Evolutionary conservation across 83 land plant genomes (phyloP).

Genomic region (Larix sibirica): DNA sequence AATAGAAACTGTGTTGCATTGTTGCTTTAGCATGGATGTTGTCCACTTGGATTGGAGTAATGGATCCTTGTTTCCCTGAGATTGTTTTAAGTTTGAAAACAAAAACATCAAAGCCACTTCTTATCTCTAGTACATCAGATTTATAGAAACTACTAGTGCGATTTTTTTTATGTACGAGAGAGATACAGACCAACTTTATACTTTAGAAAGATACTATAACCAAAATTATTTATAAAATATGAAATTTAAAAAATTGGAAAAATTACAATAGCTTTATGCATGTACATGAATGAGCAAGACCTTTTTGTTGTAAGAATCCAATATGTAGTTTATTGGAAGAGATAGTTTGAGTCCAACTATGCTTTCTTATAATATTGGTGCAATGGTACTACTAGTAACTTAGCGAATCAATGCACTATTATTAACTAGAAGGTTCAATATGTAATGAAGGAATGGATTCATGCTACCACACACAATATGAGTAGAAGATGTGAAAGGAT

Average conservation of each 20-base stretch:
- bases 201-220: neutral
- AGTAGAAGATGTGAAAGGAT: too few relatives aligned
- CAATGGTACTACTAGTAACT: too few relatives aligned
- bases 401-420: too few relatives aligned
- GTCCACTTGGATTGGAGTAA: conserved; percentile 36
- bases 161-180: neutral
- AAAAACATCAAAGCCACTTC: neutral
- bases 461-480: too few relatives aligned
- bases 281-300: conserved; percentile 62
- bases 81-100: conserved; percentile 1
- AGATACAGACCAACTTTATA: neutral
- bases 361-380: too few relatives aligned
- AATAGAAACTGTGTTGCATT: conserved; percentile 34
- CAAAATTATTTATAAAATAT: neutral
- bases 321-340: conserved; percentile 66
- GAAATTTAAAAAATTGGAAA: neutral
- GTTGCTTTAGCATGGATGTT: conserved; percentile 45
- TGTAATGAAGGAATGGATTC: too few relatives aligned
- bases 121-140: neutral
- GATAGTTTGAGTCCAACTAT: conserved; percentile 45
- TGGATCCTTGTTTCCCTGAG: conserved; percentile 69
- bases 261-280: neutral
- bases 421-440: too few relatives aligned
- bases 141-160: neutral
- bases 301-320: conserved; percentile 47